Evolutionary conservation across 2,329 filamentous ascomycete species (phyloP).

Genomic region (Onygena corvina): DNA sequence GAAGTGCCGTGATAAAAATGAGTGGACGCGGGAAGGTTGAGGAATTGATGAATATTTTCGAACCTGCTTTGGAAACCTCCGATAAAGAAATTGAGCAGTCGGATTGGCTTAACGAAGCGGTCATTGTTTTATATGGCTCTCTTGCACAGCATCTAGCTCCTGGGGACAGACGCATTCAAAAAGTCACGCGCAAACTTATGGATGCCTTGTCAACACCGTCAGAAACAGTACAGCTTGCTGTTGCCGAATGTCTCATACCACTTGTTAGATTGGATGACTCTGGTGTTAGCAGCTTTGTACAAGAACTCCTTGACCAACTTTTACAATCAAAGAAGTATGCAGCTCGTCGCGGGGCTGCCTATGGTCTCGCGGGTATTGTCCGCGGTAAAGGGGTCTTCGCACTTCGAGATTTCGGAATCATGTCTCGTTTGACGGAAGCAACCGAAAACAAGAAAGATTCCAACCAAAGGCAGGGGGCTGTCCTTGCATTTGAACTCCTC

Average conservation of each 20-base stretch:
- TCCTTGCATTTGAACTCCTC: constrained; percentile 82
- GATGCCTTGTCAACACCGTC: constrained; percentile 86
- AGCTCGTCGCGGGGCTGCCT: constrained; percentile 82
- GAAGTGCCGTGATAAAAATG: constrained; percentile 64
- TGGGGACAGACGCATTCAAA: constrained; percentile 77
- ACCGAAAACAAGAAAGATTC: constrained; percentile 92
- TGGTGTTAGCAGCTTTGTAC: constrained; percentile 66
- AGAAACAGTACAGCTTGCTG: constrained; percentile 91
- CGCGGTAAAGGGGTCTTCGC: constrained; percentile 74
- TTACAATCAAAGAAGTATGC: constrained; percentile 83
- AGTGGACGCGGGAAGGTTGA: constrained; percentile 77
- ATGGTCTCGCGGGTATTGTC: constrained; percentile 83
- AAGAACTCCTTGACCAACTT: constrained; percentile 69
- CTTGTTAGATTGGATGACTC: constrained; percentile 71
- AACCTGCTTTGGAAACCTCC: constrained; percentile 71
- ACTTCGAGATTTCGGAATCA: constrained; percentile 72
- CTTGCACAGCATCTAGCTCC: constrained; percentile 73
- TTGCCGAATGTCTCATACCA: constrained; percentile 85
- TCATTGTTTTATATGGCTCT: constrained; percentile 94
- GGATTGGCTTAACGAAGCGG: constrained; percentile 89
- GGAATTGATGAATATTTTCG: constrained; percentile 82
- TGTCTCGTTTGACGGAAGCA: constrained; percentile 66
- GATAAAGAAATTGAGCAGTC: constrained; percentile 69
- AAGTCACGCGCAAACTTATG: constrained; percentile 75
- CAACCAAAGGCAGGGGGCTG: constrained; percentile 75